Conservation (phyloP, 1,284 basidiomycete species). For the Marasmius oreades region DNA sequence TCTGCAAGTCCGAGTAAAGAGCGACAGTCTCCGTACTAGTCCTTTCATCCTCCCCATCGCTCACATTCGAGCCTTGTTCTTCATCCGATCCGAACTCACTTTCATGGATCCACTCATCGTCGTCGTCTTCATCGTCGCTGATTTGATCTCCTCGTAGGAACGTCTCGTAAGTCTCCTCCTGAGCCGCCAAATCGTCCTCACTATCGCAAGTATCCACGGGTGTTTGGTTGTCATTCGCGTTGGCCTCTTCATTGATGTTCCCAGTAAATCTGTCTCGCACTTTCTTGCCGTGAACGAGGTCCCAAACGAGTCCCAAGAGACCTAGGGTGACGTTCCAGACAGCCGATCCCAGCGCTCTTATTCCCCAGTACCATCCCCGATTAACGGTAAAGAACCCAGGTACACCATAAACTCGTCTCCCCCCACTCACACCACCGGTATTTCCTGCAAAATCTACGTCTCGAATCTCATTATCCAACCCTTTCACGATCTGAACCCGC, state of each 20-base stretch:
- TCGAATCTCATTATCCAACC: conserved; percentile 49
- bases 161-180: conserved; percentile 41
- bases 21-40: conserved; percentile 13
- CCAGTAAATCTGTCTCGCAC: conserved; percentile 6
- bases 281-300: conserved; percentile 13
- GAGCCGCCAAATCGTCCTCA: conserved; percentile 23
- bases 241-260: not conserved
- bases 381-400: conserved; percentile 38
- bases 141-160: conserved; percentile 64
- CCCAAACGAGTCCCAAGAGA: conserved; percentile 10
- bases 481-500: conserved; percentile 22
- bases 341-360: conserved; percentile 38
- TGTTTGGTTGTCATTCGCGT: conserved; percentile 20
- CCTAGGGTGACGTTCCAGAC: conserved; percentile 25
- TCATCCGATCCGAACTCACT: conserved; percentile 22
- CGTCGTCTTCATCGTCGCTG: conserved; percentile 60
- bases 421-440: conserved; percentile 29
- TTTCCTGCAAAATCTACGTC: conserved; percentile 31
- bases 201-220: conserved; percentile 16
- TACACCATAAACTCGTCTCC: conserved; percentile 29
- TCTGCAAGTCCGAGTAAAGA: conserved; percentile 17
- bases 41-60: conserved; percentile 37
- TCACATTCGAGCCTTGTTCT: conserved; percentile 24
- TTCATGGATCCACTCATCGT: conserved; percentile 13
- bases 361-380: conserved; percentile 44